These are phyloP conservation scores for Cryoendolithus antarcticus DNA, from an alignment of 2,329 filamentous ascomycete genomes.

Conservation along the genomic window DNA sequence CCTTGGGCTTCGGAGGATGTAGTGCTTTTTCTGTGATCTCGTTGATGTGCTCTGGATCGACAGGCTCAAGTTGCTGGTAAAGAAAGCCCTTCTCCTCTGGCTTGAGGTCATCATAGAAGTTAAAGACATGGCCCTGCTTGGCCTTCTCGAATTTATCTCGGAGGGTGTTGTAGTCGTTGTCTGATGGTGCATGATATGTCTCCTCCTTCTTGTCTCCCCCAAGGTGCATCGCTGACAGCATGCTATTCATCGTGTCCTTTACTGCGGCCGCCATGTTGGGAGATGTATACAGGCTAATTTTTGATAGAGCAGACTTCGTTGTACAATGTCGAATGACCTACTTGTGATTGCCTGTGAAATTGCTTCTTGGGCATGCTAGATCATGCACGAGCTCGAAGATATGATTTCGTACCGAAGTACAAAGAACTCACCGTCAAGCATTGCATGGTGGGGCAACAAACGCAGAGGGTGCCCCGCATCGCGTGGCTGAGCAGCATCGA, in stretches of 20 bases:
- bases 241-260: constrained; percentile 26
- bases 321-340: too few relatives aligned
- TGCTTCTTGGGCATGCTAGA: too few relatives aligned
- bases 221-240: constrained; percentile 31
- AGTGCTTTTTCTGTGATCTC: constrained; percentile 71
- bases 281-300: too few relatives aligned
- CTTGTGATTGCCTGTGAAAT: too few relatives aligned
- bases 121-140: constrained; percentile 65
- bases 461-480: too few relatives aligned
- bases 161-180: constrained; percentile 55
- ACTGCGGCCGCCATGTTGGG: constrained; percentile 29
- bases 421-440: too few relatives aligned
- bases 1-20: constrained; percentile 55
- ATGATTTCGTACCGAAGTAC: too few relatives aligned
- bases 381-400: too few relatives aligned
- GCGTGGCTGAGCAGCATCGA: too few relatives aligned
- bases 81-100: constrained; percentile 62
- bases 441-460: too few relatives aligned
- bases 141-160: constrained; percentile 62
- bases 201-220: constrained; percentile 22
- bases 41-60: constrained; percentile 82
- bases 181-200: constrained; percentile 42
- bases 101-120: constrained; percentile 73
- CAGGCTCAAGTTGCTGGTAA: constrained; percentile 66
- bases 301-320: too few relatives aligned